Conservation (phyloP, 345 rosid genomes). For the Sapria himalayana region DNA sequence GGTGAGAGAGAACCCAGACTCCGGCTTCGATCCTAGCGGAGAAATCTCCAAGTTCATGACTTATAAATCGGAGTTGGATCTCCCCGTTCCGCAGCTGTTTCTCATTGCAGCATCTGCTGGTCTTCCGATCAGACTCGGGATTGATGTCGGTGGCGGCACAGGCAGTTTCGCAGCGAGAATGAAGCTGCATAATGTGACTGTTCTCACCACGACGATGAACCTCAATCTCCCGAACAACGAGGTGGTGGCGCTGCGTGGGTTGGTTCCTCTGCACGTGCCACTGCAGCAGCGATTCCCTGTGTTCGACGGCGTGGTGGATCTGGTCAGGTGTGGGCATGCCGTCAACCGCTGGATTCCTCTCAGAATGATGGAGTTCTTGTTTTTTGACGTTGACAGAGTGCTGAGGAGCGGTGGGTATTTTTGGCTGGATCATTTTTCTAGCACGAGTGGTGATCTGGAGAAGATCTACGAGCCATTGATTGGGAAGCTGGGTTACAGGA, state of each 20-base stretch:
- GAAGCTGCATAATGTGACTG: constrained; percentile 48
- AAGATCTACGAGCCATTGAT: constrained; percentile 63
- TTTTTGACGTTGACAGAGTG: constrained; percentile 68
- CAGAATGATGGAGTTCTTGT: constrained; percentile 59
- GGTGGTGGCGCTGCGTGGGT: constrained; percentile 71
- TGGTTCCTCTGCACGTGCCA: constrained; percentile 78
- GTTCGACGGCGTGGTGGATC: constrained; percentile 79
- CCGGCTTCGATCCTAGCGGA: constrained; percentile 36
- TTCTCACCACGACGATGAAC: constrained; percentile 79
- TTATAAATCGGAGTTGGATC: constrained; percentile 60
- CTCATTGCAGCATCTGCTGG: constrained; percentile 39
- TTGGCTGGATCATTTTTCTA: constrained; percentile 81
- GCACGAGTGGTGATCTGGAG: constrained; percentile 50
- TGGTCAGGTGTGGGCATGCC: constrained; percentile 75
- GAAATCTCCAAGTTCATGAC: constrained; percentile 30
- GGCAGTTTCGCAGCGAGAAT: constrained; percentile 76
- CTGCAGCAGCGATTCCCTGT: constrained; percentile 81
- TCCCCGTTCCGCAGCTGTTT: constrained; percentile 66
- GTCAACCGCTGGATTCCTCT: constrained; percentile 92
- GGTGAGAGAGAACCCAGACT: constrained; percentile 20
- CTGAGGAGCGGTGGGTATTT: constrained; percentile 73
- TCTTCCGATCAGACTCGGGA: constrained; percentile 47
- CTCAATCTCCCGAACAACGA: constrained; percentile 76
- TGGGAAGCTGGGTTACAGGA: constrained; percentile 70
- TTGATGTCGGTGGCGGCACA: constrained; percentile 79